phyloP scores from a whole-genome alignment of 176 grass and related monocot genomes.

The Alopecurus myosuroides region DNA sequence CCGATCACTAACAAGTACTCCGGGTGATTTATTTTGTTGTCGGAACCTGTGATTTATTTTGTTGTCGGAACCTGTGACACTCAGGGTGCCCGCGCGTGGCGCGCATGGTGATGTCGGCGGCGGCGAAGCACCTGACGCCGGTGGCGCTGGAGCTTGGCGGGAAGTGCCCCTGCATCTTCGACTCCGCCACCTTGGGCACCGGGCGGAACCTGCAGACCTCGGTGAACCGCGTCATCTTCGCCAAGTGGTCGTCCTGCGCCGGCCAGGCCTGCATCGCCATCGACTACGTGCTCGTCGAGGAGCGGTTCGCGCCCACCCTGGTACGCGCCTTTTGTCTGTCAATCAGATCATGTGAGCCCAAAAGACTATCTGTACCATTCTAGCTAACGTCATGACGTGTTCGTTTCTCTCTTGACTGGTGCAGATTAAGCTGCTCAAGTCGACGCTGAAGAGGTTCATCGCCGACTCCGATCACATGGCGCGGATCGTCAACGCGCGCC shows the following conservation, averaged over 20 bases:
- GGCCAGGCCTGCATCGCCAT: slow-evolving; percentile 87
- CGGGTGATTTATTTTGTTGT: no score
- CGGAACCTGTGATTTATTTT: neutral
- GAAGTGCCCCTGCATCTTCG: slow-evolving; percentile 94
- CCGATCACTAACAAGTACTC: neutral
- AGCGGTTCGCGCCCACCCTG: slow-evolving; percentile 58
- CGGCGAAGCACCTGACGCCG: slow-evolving; percentile 82
- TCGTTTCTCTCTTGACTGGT: neutral
- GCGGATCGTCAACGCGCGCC: slow-evolving; percentile 60
- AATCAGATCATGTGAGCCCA: neutral
- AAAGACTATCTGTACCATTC: neutral
- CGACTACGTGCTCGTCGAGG: slow-evolving; percentile 91
- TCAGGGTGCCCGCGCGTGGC: slow-evolving; percentile 69
- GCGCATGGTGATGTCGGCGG: slow-evolving; percentile 76
- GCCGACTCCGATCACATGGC: slow-evolving; percentile 23
- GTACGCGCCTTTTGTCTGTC: slow-evolving; percentile 5
- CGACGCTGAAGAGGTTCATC: slow-evolving; percentile 54
- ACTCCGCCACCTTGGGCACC: slow-evolving; percentile 45
- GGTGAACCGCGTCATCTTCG: slow-evolving; percentile 48
- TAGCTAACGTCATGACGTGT: neutral
- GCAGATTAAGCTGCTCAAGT: slow-evolving; percentile 71
- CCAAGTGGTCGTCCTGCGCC: slow-evolving; percentile 78
- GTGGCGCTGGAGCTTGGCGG: slow-evolving; percentile 87
- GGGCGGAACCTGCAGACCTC: slow-evolving; percentile 49
- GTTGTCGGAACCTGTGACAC: neutral